Evolutionary conservation across 108 stramenopile species (phyloP).

Genomic region (Conticribra guillardii): DNA sequence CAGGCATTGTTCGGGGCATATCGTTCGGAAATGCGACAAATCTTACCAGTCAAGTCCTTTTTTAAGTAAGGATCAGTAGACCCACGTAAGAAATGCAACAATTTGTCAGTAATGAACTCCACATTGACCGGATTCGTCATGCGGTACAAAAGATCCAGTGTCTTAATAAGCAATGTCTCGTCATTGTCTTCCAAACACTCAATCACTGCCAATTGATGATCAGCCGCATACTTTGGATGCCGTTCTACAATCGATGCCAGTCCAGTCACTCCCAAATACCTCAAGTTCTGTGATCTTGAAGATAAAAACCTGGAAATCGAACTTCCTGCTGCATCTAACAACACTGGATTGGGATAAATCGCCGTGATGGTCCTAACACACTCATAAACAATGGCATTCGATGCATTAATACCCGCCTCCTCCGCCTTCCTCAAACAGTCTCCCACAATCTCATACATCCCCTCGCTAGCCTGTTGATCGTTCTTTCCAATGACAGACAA

Average conservation of each 20-base stretch:
- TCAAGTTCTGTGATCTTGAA: conserved; percentile 94
- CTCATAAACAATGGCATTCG: conserved; percentile 98
- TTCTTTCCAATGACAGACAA: conserved; percentile 91
- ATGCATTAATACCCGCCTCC: conserved; percentile 98
- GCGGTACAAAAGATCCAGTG: conserved; percentile 94
- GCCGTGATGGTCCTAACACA: conserved; percentile 93
- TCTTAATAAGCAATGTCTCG: conserved; percentile 98
- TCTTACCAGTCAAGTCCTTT: conserved; percentile 89
- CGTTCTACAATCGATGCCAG: conserved; percentile 94
- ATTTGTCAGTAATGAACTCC: conserved; percentile 95
- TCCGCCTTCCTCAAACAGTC: conserved; percentile 94
- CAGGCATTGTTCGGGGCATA: conserved; percentile 97
- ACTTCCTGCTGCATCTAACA: conserved; percentile 96
- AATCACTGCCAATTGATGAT: conserved; percentile 99
- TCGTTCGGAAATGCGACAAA: conserved; percentile 93
- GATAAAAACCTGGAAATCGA: conserved; percentile 93
- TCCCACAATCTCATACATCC: conserved; percentile 97
- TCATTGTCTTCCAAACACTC: conserved; percentile 99
- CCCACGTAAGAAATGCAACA: conserved; percentile 83
- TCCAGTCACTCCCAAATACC: conserved; percentile 97
- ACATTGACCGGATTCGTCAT: conserved; percentile 99
- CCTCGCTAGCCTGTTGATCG: conserved; percentile 76
- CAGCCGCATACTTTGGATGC: conserved; percentile 96
- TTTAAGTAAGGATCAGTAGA: conserved; percentile 93
- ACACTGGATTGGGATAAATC: conserved; percentile 96